Evolutionary conservation across 352 stramenopile genomes (phyloP), one percentile per base, ranked within the genome.

Genomic region (Pythium biforme): DNA sequence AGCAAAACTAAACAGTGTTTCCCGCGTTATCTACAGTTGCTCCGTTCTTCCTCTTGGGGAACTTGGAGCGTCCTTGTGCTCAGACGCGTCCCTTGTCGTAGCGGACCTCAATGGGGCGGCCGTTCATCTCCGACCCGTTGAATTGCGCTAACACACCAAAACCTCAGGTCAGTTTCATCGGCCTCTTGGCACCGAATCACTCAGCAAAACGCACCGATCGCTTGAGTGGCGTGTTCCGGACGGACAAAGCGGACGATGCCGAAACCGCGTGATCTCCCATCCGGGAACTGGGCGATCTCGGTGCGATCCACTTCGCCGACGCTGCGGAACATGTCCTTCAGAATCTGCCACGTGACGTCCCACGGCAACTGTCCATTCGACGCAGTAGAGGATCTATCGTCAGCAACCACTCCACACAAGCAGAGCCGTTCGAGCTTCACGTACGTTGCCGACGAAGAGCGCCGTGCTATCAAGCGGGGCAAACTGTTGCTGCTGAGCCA

Each of bases 361-460:
- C 71, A 89, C 8, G 82, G 81, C 22, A 94, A 45, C 84, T 94
- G 60, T 19, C 68, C 20, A 43, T 1, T 8, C n/a, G 17, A 10
- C 14, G n/a, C 17, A 19, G 5, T n/a, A 20, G 9, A 2, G 9
- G 29, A 41, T 10, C 12, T 19, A 10, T 41, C 37, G n/a, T 41
- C 14, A 17, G 15, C 37, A 41, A 10, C 7, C 34, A 19, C 9
- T 41, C 34, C 12, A 19, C 10, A 41, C 7, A 19, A 14, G 34
- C 8, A 41, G 34, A 11, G 31, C 31, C 31, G 10, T 11, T 34
- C 10, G 31, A 88, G 22, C 12, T 5, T 19, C 29, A 73, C 81
- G 63, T 66, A 94, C 85, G 59, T 92, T 92, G 49, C 81, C 81
- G 15, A 94, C 79, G 68, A 88, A 92, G 39, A 94, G 74, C 81